Evolutionary conservation across 2,329 filamentous ascomycete species (phyloP).

Genomic region (Arachnomyces sp.): DNA sequence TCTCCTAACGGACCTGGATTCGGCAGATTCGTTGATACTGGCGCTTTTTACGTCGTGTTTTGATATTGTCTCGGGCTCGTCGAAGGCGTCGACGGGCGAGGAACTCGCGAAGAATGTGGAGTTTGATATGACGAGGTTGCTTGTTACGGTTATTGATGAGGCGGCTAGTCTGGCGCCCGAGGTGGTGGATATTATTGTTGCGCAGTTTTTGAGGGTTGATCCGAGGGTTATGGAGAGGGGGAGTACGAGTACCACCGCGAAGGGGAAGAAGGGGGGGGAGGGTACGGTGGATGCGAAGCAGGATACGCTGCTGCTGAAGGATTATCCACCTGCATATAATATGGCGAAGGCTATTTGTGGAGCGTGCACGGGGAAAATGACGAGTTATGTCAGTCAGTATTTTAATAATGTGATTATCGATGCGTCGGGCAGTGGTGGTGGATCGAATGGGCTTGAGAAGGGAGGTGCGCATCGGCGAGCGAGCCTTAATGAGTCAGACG

Average conservation of each 20-base stretch:
- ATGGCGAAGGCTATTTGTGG: constrained; percentile 96
- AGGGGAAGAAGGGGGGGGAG: constrained; percentile 46
- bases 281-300: constrained; percentile 62
- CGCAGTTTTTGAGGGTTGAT: constrained; percentile 86
- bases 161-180: constrained; percentile 65
- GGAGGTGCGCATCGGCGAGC: constrained; percentile 31
- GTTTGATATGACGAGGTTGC: constrained; percentile 78
- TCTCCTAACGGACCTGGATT: constrained; percentile 78
- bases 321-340: constrained; percentile 85
- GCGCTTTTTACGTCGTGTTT: constrained; percentile 83
- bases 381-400: constrained; percentile 86
- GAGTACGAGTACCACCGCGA: constrained; percentile 13
- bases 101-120: constrained; percentile 88
- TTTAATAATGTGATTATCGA: constrained; percentile 96
- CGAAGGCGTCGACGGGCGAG: constrained; percentile 66
- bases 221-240: constrained; percentile 44
- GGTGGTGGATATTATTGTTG: constrained; percentile 86
- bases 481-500: constrained; percentile 54
- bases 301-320: constrained; percentile 73
- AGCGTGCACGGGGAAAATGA: constrained; percentile 84
- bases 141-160: constrained; percentile 83
- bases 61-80: constrained; percentile 75
- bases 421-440: constrained; percentile 55
- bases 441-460: constrained; percentile 44
- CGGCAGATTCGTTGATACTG: constrained; percentile 68